Evolutionary conservation across 805 yeast species (phyloP).

Genomic region (Myxozyma neotropica): DNA sequence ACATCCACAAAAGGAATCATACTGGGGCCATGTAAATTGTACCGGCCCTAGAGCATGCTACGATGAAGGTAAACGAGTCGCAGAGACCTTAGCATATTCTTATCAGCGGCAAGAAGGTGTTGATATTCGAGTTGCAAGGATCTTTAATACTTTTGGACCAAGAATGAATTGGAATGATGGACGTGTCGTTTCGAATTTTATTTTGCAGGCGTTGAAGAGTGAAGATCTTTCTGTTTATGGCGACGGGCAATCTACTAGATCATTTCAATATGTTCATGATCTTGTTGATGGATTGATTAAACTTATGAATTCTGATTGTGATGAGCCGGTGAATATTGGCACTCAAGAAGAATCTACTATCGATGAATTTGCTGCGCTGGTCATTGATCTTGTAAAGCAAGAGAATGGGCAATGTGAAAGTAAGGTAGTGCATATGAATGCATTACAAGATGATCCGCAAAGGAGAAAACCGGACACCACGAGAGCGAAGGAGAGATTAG

Average conservation of each 20-base stretch:
- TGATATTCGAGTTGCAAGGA: constrained; percentile 38
- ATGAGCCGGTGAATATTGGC: constrained; percentile 38
- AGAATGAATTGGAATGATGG: constrained; percentile 41
- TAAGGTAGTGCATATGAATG: constrained; percentile 29
- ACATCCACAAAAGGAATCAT: constrained; percentile 38
- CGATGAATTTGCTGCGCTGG: constrained; percentile 35
- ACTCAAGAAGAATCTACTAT: constrained; percentile 39
- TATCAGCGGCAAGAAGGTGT: constrained; percentile 37
- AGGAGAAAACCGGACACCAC: constrained; percentile 36
- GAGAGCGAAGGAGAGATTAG: constrained; percentile 32
- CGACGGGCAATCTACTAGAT: constrained; percentile 36
- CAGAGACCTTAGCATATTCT: constrained; percentile 39
- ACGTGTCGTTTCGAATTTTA: constrained; percentile 39
- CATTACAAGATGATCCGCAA: constrained; percentile 38
- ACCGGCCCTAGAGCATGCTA: constrained; percentile 40
- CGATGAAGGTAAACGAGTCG: constrained; percentile 40
- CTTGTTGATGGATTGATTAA: constrained; percentile 37
- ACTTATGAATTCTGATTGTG: constrained; percentile 38
- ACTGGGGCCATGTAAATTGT: constrained; percentile 38
- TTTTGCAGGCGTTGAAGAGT: constrained; percentile 37
- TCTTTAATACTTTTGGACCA: constrained; percentile 40
- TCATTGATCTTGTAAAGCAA: constrained; percentile 32
- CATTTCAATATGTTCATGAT: constrained; percentile 38
- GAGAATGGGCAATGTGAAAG: constrained; percentile 31
- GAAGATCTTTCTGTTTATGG: constrained; percentile 39